A percentile compares a stretch with the other conserved stretches of the same genome.
Evolutionary conservation across 2,329 filamentous ascomycete species (phyloP).

Genomic region (Verruconis gallopava): DNA sequence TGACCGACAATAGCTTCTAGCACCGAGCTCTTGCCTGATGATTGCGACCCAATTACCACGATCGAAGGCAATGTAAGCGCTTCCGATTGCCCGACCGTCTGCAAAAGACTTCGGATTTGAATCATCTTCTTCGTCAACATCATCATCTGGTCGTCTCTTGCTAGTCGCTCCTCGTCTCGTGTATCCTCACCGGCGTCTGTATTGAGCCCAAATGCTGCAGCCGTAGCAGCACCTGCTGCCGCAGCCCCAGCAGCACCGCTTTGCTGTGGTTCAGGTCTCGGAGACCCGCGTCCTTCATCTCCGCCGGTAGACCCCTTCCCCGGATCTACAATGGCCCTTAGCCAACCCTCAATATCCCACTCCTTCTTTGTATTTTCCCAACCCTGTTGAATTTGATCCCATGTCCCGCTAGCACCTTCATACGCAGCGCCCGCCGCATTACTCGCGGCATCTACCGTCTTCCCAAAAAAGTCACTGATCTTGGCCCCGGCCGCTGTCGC

Average conservation of each 20-base stretch:
- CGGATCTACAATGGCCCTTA: conserved; percentile 53
- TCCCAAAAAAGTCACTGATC: conserved; percentile 61
- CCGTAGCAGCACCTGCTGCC: conserved; percentile 56
- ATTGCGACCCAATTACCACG: conserved; percentile 98
- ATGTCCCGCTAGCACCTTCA: conserved; percentile 59
- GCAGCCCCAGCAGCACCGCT: conserved; percentile 35
- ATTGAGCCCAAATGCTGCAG: conserved; percentile 67
- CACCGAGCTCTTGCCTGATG: conserved; percentile 95
- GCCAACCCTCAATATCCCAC: conserved; percentile 59
- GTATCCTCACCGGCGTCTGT: conserved; percentile 50
- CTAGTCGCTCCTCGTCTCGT: conserved; percentile 49
- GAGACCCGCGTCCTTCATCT: conserved; percentile 25
- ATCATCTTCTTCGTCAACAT: conserved; percentile 99
- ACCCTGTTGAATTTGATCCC: conserved; percentile 64
- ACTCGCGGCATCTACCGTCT: conserved; percentile 57
- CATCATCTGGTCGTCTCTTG: conserved; percentile 98
- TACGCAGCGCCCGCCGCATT: conserved; percentile 57
- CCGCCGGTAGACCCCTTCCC: conserved; percentile 23
- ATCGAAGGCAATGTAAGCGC: conserved; percentile 85
- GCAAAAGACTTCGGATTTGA: conserved; percentile 84
- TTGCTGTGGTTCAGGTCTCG: conserved; percentile 39
- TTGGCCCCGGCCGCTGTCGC: conserved; percentile 71
- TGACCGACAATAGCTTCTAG: conserved; percentile 94
- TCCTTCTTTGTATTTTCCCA: conserved; percentile 77
- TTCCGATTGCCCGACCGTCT: conserved; percentile 83